phyloP scores from a whole-genome alignment of 2,329 filamentous ascomycete species.

The Tolypocladium tropicale region DNA sequence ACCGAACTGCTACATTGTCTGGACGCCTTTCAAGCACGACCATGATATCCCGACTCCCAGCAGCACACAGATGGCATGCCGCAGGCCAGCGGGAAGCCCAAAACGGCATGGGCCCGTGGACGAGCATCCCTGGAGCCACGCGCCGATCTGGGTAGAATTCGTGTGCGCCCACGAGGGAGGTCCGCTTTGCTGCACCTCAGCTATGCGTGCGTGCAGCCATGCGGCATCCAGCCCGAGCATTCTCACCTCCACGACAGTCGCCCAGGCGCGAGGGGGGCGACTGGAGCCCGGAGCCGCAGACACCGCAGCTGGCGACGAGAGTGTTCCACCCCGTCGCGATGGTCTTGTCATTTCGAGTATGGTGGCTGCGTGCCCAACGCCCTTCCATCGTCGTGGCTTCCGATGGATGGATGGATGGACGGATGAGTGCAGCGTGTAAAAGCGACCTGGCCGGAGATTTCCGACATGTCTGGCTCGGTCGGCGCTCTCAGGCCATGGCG shows the following conservation, averaged over 20 bases:
- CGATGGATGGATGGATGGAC: neutral
- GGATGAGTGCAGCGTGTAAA: neutral
- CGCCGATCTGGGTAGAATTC: constrained; percentile 19
- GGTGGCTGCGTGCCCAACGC: neutral
- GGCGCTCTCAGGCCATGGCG: neutral
- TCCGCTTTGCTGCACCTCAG: constrained; percentile 2
- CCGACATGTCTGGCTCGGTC: neutral
- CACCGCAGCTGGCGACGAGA: neutral
- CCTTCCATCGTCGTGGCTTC: neutral
- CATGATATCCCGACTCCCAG: too few species aligned
- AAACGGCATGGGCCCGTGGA: constrained; percentile 13
- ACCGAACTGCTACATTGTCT: neutral
- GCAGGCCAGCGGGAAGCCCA: constrained; percentile 6
- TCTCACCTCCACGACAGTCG: neutral
- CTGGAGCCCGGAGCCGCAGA: neutral
- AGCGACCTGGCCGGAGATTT: neutral
- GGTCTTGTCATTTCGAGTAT: neutral
- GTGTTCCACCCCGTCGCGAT: too few species aligned
- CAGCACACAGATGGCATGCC: too few species aligned
- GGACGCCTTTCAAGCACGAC: too few species aligned
- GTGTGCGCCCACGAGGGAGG: constrained; percentile 8
- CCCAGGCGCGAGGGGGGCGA: too few species aligned
- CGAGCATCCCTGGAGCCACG: constrained; percentile 26
- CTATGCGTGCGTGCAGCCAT: neutral
- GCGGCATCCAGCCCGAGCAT: neutral